A percentile compares a stretch with the other conserved stretches of the same genome.
phyloP scores from a whole-genome alignment of 352 stramenopile genomes.

The Phytophthora citricola region DNA sequence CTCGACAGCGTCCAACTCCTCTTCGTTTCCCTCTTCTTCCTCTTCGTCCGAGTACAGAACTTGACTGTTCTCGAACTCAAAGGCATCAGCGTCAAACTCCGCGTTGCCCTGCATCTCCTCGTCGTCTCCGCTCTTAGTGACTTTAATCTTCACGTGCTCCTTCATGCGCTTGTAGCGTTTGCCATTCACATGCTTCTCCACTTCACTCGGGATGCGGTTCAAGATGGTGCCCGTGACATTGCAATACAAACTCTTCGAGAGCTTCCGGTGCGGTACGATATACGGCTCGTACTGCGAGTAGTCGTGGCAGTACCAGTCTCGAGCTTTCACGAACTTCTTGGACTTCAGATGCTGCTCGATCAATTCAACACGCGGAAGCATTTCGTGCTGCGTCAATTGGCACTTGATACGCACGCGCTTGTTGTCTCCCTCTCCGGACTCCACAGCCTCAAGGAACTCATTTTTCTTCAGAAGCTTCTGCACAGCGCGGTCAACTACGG shows the following conservation, averaged over 20 bases:
- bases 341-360: slow-evolving; percentile 74
- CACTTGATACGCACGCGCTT: slow-evolving; percentile 74
- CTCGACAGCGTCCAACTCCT: slow-evolving; percentile 19
- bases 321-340: slow-evolving; percentile 85
- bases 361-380: slow-evolving; percentile 63
- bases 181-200: slow-evolving; percentile 91
- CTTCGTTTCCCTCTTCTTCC: slow-evolving; percentile 38
- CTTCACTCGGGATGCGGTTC: slow-evolving; percentile 89
- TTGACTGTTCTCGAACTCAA: slow-evolving; percentile 85
- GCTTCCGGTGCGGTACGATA: slow-evolving; percentile 87
- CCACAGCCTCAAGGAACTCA: slow-evolving; percentile 62
- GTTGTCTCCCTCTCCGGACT: slow-evolving; percentile 49
- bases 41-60: slow-evolving; percentile 78
- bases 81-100: slow-evolving; percentile 82
- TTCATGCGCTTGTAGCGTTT: slow-evolving; percentile 89
- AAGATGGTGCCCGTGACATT: slow-evolving; percentile 86
- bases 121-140: slow-evolving; percentile 40
- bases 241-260: slow-evolving; percentile 88
- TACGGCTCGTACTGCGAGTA: slow-evolving; percentile 93
- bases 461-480: slow-evolving; percentile 54
- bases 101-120: slow-evolving; percentile 30
- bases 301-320: slow-evolving; percentile 90
- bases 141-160: slow-evolving; percentile 66
- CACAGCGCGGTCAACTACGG: slow-evolving; percentile 42
- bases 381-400: slow-evolving; percentile 80